Base-by-base conservation (phyloP, 2,329 filamentous ascomycete genomes). In the Diaporthe destruens region DNA sequence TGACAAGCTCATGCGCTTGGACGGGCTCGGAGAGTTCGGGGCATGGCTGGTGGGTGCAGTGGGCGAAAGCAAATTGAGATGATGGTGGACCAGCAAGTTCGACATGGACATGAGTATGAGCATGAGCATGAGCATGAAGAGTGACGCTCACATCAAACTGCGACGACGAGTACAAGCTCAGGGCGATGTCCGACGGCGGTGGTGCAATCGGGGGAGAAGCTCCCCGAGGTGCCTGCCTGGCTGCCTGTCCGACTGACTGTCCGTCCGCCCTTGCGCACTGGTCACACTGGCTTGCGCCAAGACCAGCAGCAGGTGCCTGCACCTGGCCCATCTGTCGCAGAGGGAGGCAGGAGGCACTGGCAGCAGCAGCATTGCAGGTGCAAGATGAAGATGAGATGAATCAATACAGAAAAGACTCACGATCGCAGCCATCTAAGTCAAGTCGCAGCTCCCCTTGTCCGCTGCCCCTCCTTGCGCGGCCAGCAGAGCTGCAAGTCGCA, bases 381-480 rank as follows among this genome's bases (percentile, higher is more conserved):
- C 51, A 36, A 20, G 49, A 39, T 5, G 47, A 29, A 16, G 20
- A 18, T 18, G 18, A 8, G 49, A n/a, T 25, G 39, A 16, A 29
- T 44, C 34, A 59, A 25, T 16, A 34, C 23, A 25, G 12, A 12
- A 34, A 23, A n/a, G 18, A 74, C 72, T 74, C 44, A 74, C 72
- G 51, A 74, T 63, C 34, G 72, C 72, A 72, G 72, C 72, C 72
- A 74, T 74, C 57, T 68, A 74, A 65, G 39, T 42, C 34, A 18
- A 18, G 29, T 55, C 25, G 61, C 20, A 20, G 61, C 61, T 65
- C 44, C 61, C 61, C 59, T 51, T 34, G 44, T 65, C 61, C 29
- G 44, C n/a, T 49, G 61, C 61, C 61, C 61, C 61, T 65, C 61
- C 44, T 18, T 2, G 20, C 44, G 44, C 44, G 61, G 61, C 61